These are phyloP conservation scores for Sequoia sempervirens DNA, from an alignment of 75 land plant species.

Conservation along the genomic window DNA sequence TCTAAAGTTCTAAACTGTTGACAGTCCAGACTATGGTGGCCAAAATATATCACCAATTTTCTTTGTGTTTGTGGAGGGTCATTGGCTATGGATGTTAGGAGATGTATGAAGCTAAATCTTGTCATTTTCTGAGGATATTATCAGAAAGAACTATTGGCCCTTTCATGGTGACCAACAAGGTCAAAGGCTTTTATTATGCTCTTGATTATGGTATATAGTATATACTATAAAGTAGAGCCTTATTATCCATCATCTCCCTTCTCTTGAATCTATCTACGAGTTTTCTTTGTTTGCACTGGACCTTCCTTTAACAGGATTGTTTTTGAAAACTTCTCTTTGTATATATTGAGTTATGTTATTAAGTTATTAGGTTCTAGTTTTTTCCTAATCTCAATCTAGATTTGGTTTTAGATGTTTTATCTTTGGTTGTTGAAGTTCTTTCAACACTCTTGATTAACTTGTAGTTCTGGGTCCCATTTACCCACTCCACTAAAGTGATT, in stretches of 20 bases:
- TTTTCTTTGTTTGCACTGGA: background rate
- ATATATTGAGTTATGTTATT: background rate
- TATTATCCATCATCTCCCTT: background rate
- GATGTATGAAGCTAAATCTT: background rate
- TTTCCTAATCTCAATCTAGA: background rate
- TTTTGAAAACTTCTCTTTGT: background rate
- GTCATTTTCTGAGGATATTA: background rate
- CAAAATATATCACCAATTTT: background rate
- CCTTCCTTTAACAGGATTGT: background rate
- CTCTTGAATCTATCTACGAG: background rate
- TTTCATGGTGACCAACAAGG: background rate
- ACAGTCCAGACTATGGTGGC: background rate
- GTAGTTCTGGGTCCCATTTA: background rate
- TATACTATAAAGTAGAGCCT: background rate
- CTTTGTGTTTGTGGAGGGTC: background rate
- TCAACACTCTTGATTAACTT: background rate
- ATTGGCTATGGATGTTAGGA: background rate
- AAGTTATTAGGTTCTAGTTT: background rate
- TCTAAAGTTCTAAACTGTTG: background rate
- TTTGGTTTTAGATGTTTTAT: background rate
- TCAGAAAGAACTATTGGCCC: background rate
- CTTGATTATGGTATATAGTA: background rate
- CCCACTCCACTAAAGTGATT: background rate
- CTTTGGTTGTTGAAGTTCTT: no score
- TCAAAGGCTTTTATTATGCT: background rate